Base-by-base conservation (phyloP, 2,329 filamentous ascomycete genomes). In the Sporothrix pseudoabietina region DNA sequence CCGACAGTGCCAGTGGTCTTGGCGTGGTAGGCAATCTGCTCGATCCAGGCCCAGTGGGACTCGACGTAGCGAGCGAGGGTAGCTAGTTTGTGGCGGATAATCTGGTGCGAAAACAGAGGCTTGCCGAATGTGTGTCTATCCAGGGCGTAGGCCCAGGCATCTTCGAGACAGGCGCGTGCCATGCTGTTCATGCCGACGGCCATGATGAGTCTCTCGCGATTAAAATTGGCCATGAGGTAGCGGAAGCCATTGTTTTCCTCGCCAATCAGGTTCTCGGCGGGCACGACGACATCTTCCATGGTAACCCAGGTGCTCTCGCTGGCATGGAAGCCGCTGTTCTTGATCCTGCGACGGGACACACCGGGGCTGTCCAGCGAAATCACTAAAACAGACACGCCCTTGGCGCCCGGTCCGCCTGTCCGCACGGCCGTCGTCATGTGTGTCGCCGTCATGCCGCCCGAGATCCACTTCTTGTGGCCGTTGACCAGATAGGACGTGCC, bases 381-480 rank as follows among this genome's bases (percentile, higher is more conserved):
- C 3, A 90, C 85, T 1, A 91, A 80, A 1, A 90, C 82, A 0
- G 87, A 88, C 41, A 90, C 83, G 4, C 88, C 88, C 1, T 77
- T 77, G 71, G 83, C 83, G 12, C 88, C 88, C 0, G 84, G 79
- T 0, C 84, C 86, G 4, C 88, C 87, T 0, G 88, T 90, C 7
- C 88, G 83, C 5, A 90, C 88, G 1, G 89, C 89, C 14, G 89
- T 88, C 0, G 89, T 89, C 79, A 87, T 86, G 78, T 89, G 88
- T 68, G 88, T 85, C 14, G 89, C 87, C 83, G 85, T 89, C 1
- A 87, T 85, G 16, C 84, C 87, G 65, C 88, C 88, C 0, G 90
- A 91, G 76, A 92, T 91, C 88, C 89, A 90, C 78, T 90, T 90
- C 83, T 92, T 91, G 69, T 85, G 85, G 0, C 89, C 90, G 73